Conservation (phyloP, 352 stramenopile genomes). For the Ophiocytium majus region DNA sequence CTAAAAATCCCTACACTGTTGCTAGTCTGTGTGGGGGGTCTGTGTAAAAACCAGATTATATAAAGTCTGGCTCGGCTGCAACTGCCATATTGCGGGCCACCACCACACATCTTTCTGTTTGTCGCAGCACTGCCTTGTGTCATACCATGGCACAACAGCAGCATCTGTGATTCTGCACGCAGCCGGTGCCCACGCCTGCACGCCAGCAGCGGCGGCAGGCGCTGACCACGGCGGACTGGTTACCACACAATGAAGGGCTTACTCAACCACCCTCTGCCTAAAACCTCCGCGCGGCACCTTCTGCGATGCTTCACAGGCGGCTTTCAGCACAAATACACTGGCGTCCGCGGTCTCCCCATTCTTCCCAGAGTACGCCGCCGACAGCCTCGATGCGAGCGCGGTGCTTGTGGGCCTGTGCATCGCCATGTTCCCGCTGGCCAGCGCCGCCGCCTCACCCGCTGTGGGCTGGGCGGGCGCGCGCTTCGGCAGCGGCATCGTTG, state of each 20-base stretch:
- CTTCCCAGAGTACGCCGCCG: conserved; percentile 22
- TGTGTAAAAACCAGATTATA: too few relatives aligned
- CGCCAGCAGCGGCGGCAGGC: too few relatives aligned
- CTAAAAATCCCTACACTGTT: too few relatives aligned
- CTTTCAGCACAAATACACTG: neutral
- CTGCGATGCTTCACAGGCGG: neutral
- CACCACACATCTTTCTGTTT: too few relatives aligned
- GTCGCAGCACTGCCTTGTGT: neutral
- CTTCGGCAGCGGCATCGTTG: neutral
- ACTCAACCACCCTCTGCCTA: too few relatives aligned
- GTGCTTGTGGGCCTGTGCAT: neutral
- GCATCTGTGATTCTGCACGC: neutral
- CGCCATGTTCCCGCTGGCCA: conserved; percentile 16
- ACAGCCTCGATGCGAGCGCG: neutral
- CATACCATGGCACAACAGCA: neutral
- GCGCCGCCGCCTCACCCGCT: neutral
- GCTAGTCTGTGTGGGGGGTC: too few relatives aligned
- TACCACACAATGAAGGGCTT: too few relatives aligned
- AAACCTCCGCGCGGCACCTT: neutral
- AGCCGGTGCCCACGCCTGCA: neutral
- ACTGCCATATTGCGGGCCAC: too few relatives aligned
- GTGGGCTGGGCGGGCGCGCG: neutral
- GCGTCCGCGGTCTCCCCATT: conserved; percentile 17
- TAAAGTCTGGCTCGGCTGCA: too few relatives aligned
- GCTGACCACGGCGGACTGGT: too few relatives aligned